These are phyloP conservation scores for Macrolepiota fuliginosa DNA, from an alignment of 768 basidiomycete genomes.

Conservation along the genomic window DNA sequence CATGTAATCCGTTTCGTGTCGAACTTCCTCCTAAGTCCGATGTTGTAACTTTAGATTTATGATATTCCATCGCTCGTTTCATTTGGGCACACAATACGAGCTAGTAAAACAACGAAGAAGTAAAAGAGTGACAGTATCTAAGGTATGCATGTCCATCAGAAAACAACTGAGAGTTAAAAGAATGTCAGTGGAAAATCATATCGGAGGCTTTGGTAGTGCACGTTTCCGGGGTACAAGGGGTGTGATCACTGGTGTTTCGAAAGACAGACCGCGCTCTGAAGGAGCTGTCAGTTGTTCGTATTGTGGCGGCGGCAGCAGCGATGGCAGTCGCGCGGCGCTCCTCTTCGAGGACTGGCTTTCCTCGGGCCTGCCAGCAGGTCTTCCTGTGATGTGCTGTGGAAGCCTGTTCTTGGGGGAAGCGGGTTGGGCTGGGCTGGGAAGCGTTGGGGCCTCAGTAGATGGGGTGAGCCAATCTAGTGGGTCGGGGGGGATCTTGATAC, in stretches of 20 bases:
- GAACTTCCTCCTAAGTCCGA: neutral
- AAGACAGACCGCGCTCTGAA: neutral
- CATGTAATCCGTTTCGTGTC: conserved; percentile 9
- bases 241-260: neutral
- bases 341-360: neutral
- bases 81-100: neutral
- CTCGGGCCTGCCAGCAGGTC: neutral
- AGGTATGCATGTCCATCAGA: neutral
- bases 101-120: neutral
- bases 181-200: neutral
- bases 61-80: neutral
- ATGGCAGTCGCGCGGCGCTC: neutral
- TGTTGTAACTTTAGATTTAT: conserved; percentile 7
- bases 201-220: neutral
- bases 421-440: neutral
- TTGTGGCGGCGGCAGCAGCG: neutral
- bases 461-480: neutral
- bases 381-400: neutral
- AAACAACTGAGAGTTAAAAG: neutral
- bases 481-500: neutral
- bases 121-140: neutral
- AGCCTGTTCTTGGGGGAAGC: neutral
- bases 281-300: neutral
- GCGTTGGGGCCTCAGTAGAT: neutral
- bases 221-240: neutral